Evolutionary conservation across 2,329 filamentous ascomycete species (phyloP).

Genomic region (Neonectria hederae): DNA sequence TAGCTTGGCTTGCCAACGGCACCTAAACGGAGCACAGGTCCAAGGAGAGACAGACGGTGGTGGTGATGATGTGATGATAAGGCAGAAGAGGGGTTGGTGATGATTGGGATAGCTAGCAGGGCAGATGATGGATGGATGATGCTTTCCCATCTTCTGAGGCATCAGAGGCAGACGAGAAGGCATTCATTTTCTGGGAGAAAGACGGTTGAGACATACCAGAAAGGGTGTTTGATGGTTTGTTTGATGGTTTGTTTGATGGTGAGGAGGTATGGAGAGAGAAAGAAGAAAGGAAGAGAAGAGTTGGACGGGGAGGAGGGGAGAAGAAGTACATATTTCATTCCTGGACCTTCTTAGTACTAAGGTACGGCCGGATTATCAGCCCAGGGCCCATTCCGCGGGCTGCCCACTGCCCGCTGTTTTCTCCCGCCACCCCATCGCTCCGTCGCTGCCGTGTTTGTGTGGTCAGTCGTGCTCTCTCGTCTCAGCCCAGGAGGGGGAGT

Average conservation of each 20-base stretch:
- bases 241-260: conserved; percentile 20
- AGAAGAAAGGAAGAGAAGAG: conserved; percentile 23
- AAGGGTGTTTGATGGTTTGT: conserved; percentile 2
- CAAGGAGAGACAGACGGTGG: background rate
- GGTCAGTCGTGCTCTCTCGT: background rate
- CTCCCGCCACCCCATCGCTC: conserved; percentile 29
- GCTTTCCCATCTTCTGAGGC: background rate
- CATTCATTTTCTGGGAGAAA: background rate
- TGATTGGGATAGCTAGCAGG: conserved; percentile 8
- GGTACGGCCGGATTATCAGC: conserved; percentile 33
- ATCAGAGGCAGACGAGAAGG: background rate
- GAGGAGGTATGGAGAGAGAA: conserved; percentile 33
- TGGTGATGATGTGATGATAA: background rate
- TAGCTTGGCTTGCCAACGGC: conserved; percentile 4
- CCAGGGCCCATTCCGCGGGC: conserved; percentile 12
- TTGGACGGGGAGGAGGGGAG: conserved; percentile 29
- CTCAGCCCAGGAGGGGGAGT: conserved; percentile 11
- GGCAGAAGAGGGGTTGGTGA: conserved; percentile 10
- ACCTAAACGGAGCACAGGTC: background rate
- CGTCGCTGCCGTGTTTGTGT: conserved; percentile 6
- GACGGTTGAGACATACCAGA: conserved; percentile 2
- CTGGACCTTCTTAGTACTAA: background rate
- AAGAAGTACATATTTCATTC: conserved; percentile 38
- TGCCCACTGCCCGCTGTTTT: conserved; percentile 9
- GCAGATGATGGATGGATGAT: background rate